Evolutionary conservation across 345 rosid species (phyloP).

Genomic region (Microcos paniculata): DNA sequence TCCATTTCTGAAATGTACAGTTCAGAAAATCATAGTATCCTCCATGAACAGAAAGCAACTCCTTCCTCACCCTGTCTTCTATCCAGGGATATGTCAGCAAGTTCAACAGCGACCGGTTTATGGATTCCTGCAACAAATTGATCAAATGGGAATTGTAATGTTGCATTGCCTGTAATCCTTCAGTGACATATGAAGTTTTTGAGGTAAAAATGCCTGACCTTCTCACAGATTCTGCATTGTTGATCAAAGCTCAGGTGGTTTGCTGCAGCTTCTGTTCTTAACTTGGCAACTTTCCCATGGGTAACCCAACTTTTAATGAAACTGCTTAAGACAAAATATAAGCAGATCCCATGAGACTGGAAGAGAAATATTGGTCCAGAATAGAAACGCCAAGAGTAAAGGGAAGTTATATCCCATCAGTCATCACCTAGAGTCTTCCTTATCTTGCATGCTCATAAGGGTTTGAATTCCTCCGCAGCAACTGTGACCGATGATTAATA

Average conservation of each 20-base stretch:
- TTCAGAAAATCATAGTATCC: constrained; percentile 64
- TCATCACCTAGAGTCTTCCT: constrained; percentile 64
- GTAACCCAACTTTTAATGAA: constrained; percentile 81
- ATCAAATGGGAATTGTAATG: neutral
- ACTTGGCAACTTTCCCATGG: constrained; percentile 67
- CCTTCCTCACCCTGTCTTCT: constrained; percentile 51
- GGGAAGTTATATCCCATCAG: constrained; percentile 12
- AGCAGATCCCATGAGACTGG: neutral
- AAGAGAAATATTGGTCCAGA: neutral
- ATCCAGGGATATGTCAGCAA: constrained; percentile 77
- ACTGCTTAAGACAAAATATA: constrained; percentile 39
- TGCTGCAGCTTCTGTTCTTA: constrained; percentile 59
- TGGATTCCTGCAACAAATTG: constrained; percentile 53
- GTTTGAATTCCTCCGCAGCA: constrained; percentile 87
- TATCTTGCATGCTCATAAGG: constrained; percentile 75
- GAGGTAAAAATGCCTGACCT: constrained; percentile 40
- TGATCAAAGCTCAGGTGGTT: constrained; percentile 68
- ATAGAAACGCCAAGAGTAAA: neutral
- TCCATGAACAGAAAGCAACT: constrained; percentile 49
- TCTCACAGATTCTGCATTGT: constrained; percentile 87
- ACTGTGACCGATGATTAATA: constrained; percentile 85
- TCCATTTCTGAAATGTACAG: constrained; percentile 64
- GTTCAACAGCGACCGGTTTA: constrained; percentile 56
- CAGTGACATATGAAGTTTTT: neutral
- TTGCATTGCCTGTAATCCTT: neutral